Evolutionary conservation across 306 rosid genomes (phyloP), one percentile per base, ranked within the genome.

Genomic region (Medicago arabica): DNA sequence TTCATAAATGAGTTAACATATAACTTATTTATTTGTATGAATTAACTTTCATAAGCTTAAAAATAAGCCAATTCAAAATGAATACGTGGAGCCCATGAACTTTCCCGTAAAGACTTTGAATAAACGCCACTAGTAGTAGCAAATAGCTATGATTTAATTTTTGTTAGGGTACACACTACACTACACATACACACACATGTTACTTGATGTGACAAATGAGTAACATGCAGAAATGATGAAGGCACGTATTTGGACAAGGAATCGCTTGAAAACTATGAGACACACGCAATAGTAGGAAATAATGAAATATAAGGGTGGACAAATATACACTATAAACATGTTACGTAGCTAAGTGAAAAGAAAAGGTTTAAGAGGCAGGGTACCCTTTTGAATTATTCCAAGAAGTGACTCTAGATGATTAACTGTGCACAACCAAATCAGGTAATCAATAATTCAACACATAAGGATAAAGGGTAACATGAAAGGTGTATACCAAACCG

Each of bases 371-470:
- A 16, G 8, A 25, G 9, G 19, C 62, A 85, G 75, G 50, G 72
- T 67, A 74, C 67, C 78, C 68, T 74, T 78, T 78, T 21, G 78
- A 83, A 78, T 77, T 82, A 47, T 72, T 66, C 76, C 68, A 69
- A 77, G 76, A 83, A 72, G 80, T 81, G 75, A 83, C 72, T 62
- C 23, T 14, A 25, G 71, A 62, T 73, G 85, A 62, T 76, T 74
- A 79, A 77, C 69, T 67, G 75, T 75, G 82, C 65, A 78, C 53
- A 44, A 74, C 89, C 87, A 82, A 83, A 84, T 84, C 77, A 78
- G 85, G 90, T 76, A 88, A 79, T 11, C 84, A 88, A 88, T 85
- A 86, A 86, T 86, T 57, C 76, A 72, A 1, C 76, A 69, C 17
- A 60, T 80, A 28, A 60, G 85, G 84, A 71, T 81, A 81, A 76